Percentiles rank a stretch among this genome's conserved stretches.
Conservation (phyloP, 2,329 filamentous ascomycete species). For the Monilinia laxa region DNA sequence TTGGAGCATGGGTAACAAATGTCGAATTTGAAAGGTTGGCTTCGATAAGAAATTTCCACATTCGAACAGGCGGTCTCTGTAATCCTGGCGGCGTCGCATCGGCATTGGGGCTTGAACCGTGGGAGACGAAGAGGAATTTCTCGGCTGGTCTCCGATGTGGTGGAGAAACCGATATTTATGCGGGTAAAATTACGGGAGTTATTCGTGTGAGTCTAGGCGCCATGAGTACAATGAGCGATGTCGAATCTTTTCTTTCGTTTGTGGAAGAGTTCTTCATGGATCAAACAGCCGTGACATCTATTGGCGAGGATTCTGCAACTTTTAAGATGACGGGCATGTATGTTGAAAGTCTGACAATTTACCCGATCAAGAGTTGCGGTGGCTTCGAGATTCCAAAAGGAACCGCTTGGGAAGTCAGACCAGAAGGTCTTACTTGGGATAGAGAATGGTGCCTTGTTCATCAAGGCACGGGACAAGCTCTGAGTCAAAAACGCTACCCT, state of each 20-base stretch:
- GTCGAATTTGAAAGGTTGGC: constrained; percentile 86
- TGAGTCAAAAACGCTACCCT: constrained; percentile 87
- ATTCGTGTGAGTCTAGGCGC: constrained; percentile 84
- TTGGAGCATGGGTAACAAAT: constrained; percentile 74
- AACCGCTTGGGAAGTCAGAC: constrained; percentile 70
- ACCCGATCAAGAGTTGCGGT: constrained; percentile 92
- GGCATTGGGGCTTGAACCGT: constrained; percentile 69
- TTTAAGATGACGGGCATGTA: constrained; percentile 40
- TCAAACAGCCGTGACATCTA: not conserved
- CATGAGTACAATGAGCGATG: constrained; percentile 79
- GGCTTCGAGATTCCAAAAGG: constrained; percentile 68
- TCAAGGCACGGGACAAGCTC: constrained; percentile 74
- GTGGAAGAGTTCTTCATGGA: constrained; percentile 62
- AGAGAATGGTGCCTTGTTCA: constrained; percentile 95
- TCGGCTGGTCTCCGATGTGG: constrained; percentile 83
- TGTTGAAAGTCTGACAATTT: constrained; percentile 70
- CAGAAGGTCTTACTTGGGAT: constrained; percentile 89
- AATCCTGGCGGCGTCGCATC: constrained; percentile 84
- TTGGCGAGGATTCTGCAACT: not conserved
- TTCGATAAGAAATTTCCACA: constrained; percentile 72
- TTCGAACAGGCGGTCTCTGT: constrained; percentile 86
- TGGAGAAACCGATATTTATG: constrained; percentile 75
- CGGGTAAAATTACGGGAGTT: constrained; percentile 83
- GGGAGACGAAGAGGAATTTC: constrained; percentile 84
- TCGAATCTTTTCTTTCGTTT: constrained; percentile 70